These are phyloP conservation scores for Stemphylium lycopersici DNA, from an alignment of 2,329 filamentous ascomycete species.

Conservation along the genomic window DNA sequence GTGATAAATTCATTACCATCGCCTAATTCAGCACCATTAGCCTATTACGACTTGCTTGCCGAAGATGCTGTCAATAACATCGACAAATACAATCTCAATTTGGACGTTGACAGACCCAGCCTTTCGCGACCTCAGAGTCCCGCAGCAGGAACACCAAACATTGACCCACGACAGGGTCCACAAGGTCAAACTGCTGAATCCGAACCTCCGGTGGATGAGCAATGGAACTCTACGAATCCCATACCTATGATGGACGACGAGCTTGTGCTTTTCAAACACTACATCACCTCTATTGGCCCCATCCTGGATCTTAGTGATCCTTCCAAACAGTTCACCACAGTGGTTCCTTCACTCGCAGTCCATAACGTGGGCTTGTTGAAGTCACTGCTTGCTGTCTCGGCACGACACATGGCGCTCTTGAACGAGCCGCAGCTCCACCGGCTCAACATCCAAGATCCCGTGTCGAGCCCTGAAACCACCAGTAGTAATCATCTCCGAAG, in stretches of 20 bases:
- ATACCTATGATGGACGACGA: constrained; percentile 46
- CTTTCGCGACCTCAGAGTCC: constrained; percentile 37
- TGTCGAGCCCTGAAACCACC: constrained; percentile 12
- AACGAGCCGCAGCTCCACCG: constrained; percentile 28
- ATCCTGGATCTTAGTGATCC: constrained; percentile 56
- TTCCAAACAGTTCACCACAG: constrained; percentile 46
- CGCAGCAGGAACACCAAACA: constrained; percentile 20
- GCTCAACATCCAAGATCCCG: constrained; percentile 39
- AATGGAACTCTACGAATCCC: constrained; percentile 32
- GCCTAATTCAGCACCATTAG: constrained; percentile 54
- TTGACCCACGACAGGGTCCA: constrained; percentile 22
- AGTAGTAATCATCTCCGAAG: constrained; percentile 25
- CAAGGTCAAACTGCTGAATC: constrained; percentile 3
- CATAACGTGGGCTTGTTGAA: constrained; percentile 64
- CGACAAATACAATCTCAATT: constrained; percentile 40
- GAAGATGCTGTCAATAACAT: constrained; percentile 51
- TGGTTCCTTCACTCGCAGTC: constrained; percentile 48
- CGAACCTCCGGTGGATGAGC: constrained; percentile 22
- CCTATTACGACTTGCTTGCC: constrained; percentile 58
- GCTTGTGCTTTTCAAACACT: constrained; percentile 49
- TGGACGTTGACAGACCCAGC: constrained; percentile 37
- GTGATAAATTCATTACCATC: constrained; percentile 45
- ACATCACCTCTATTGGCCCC: constrained; percentile 45
- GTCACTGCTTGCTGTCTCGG: constrained; percentile 62
- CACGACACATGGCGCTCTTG: constrained; percentile 58